Evolutionary conservation across 1,284 basidiomycete species (phyloP).

Genomic region (Leccinum colubrinum): DNA sequence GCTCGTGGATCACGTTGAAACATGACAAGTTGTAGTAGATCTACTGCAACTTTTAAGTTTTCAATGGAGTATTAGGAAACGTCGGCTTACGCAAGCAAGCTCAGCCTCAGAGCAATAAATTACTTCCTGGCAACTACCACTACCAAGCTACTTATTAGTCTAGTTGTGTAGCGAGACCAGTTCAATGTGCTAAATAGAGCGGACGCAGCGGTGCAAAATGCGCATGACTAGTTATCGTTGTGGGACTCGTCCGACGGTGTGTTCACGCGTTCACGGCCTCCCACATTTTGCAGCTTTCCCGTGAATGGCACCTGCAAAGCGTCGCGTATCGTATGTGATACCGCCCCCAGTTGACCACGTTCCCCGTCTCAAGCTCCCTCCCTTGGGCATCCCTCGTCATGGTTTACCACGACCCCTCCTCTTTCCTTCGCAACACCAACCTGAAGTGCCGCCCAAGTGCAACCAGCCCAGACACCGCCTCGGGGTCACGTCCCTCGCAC

Average conservation of each 20-base stretch:
- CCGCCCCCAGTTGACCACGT: constrained; percentile 66
- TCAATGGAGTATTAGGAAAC: neutral
- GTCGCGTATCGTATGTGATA: constrained; percentile 84
- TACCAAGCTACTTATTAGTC: neutral
- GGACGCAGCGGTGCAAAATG: constrained; percentile 8
- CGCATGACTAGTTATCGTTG: constrained; percentile 4
- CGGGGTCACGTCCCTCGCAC: constrained; percentile 80
- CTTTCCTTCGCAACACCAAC: constrained; percentile 38
- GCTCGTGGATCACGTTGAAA: constrained; percentile 85
- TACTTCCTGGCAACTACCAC: neutral
- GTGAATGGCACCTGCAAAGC: constrained; percentile 41
- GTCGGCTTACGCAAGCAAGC: constrained; percentile 28
- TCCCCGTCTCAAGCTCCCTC: constrained; percentile 71
- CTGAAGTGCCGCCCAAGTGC: constrained; percentile 10
- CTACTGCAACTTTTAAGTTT: constrained; percentile 1
- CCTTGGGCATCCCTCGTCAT: constrained; percentile 54
- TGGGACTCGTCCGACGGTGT: neutral
- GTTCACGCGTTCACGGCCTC: neutral
- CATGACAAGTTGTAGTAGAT: constrained; percentile 39
- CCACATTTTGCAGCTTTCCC: neutral
- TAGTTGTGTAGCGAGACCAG: neutral
- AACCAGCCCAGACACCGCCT: constrained; percentile 81
- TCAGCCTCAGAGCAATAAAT: neutral
- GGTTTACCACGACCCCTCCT: constrained; percentile 70
- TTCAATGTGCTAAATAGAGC: constrained; percentile 1